Evolutionary conservation across 306 rosid species (phyloP).

Genomic region (Malus fusca): DNA sequence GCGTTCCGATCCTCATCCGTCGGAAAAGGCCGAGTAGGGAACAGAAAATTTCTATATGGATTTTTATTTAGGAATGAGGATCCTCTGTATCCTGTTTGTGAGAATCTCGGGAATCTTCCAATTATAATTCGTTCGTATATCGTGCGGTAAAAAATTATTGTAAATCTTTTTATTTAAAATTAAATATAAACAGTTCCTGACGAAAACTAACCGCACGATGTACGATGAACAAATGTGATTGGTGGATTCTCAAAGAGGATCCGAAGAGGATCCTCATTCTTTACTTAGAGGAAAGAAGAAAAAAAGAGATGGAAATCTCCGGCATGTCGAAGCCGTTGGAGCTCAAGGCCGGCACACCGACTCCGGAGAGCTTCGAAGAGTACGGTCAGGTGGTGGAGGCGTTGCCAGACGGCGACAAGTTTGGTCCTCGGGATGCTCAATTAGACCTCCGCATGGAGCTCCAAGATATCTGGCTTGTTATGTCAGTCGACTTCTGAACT

Average conservation of each 20-base stretch:
- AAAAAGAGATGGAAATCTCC: constrained; percentile 15
- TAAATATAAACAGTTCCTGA: no score
- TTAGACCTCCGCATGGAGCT: constrained; percentile 64
- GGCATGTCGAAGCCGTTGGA: constrained; percentile 15
- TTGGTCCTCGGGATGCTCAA: constrained; percentile 73
- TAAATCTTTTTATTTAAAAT: no score
- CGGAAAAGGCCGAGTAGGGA: not conserved
- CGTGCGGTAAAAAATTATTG: rapidly evolving
- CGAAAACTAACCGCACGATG: no score
- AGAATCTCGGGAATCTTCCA: rapidly evolving
- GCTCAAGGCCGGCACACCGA: constrained; percentile 58
- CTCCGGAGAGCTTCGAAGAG: constrained; percentile 43
- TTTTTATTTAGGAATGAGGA: no score
- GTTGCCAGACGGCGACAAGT: constrained; percentile 40
- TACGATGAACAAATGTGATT: no score
- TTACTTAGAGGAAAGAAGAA: not conserved
- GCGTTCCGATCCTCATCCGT: not conserved
- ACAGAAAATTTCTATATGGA: not conserved
- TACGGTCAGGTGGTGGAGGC: constrained; percentile 72
- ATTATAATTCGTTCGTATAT: rapidly evolving
- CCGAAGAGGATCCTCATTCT: not conserved
- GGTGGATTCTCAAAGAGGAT: no score
- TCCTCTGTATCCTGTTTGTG: no score
- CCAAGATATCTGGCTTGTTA: constrained; percentile 30
- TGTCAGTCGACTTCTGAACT: no score